Evolutionary conservation across 2,329 filamentous ascomycete genomes (phyloP).

Genomic region (Beauveria pseudobassiana): DNA sequence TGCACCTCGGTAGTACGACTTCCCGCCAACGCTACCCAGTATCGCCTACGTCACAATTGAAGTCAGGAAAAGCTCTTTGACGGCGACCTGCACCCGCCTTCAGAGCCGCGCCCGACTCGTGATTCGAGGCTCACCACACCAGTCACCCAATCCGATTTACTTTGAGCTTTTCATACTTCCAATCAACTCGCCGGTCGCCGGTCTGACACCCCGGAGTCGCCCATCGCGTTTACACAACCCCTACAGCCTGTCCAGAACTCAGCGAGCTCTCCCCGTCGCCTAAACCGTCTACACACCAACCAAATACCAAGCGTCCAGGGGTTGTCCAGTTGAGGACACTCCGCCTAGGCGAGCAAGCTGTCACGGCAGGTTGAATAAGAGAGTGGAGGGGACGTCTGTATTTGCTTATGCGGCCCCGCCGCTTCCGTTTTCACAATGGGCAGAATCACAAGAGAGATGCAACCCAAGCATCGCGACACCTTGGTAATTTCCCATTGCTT

Average conservation of each 20-base stretch:
- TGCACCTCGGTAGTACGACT: neutral
- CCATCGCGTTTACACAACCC: neutral
- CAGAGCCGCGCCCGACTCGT: conserved; percentile 18
- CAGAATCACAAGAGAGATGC: conserved; percentile 61
- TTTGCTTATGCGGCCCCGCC: conserved; percentile 48
- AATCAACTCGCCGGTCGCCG: neutral
- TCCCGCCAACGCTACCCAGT: conserved; percentile 11
- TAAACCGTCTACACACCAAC: neutral
- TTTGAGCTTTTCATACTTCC: neutral
- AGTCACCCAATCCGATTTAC: neutral
- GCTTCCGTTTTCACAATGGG: conserved; percentile 54
- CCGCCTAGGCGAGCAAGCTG: conserved; percentile 27
- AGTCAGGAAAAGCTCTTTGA: conserved; percentile 26
- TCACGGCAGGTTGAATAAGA: conserved; percentile 31
- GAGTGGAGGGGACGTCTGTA: conserved; percentile 52
- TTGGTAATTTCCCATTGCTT: conserved; percentile 41
- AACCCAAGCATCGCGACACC: conserved; percentile 59
- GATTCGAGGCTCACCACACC: neutral
- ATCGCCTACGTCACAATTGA: conserved; percentile 12
- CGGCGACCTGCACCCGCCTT: conserved; percentile 36
- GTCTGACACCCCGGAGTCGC: neutral
- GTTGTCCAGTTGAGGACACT: conserved; percentile 27
- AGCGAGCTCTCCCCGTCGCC: neutral
- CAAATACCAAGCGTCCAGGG: conserved; percentile 15
- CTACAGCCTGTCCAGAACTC: neutral